Percentiles rank a stretch among this genome's conserved stretches.
phyloP scores from a whole-genome alignment of 768 basidiomycete species.

The Amanita molliuscula region DNA sequence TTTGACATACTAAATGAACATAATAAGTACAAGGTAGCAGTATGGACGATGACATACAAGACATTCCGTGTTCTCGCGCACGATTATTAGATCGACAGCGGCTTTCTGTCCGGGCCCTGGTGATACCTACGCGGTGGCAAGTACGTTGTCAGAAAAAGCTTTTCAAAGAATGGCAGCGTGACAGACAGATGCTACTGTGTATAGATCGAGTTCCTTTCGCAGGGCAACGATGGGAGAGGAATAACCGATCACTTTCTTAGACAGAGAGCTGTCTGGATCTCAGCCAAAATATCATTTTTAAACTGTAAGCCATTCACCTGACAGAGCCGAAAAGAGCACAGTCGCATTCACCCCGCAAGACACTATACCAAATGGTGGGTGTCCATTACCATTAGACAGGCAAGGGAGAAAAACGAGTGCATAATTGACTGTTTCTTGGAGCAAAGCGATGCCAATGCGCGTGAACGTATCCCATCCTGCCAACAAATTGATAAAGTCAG shows the following conservation, averaged over 20 bases:
- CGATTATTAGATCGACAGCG: conserved; percentile 82
- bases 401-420: conserved; percentile 13
- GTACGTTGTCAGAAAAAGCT: background rate
- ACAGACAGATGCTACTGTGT: conserved; percentile 83
- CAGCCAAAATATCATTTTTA: background rate
- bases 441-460: conserved; percentile 77
- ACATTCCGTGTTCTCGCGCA: conserved; percentile 98
- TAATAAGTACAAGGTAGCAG: background rate
- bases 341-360: conserved; percentile 63
- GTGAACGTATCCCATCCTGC: conserved; percentile 96
- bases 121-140: conserved; percentile 42
- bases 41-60: conserved; percentile 41
- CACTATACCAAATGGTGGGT: conserved; percentile 13
- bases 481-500: conserved; percentile 74
- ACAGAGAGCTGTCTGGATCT: too few species aligned
- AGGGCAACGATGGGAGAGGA: conserved; percentile 96
- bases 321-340: conserved; percentile 97
- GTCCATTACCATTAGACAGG: background rate
- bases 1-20: conserved; percentile 73
- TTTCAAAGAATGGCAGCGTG: background rate
- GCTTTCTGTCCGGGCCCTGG: conserved; percentile 50
- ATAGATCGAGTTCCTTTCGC: conserved; percentile 90
- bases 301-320: conserved; percentile 34
- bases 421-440: conserved; percentile 79
- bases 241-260: too few species aligned